Base-by-base conservation (phyloP, 1,284 basidiomycete genomes). In the Boletus semigastroideus region DNA sequence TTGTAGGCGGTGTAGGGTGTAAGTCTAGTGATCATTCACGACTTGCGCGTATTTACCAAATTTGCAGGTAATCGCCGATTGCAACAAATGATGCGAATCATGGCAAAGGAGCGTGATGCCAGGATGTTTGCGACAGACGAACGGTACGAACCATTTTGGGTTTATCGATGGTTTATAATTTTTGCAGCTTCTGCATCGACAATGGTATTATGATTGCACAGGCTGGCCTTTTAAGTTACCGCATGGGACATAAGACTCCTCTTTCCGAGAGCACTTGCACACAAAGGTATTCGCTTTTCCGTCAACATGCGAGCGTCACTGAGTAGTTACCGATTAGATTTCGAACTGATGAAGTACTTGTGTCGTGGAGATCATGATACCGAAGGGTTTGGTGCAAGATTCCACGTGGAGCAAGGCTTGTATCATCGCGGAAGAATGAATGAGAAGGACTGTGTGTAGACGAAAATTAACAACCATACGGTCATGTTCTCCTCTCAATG, bases 131-230 rank as follows among this genome's bases (percentile, higher is more conserved):
- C 94, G 0, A 99, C 93, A 0, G 97, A 99, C 70, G 95, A 98
- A 72, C 80, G 94, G 93, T 92, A 59, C 52, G 78, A 59, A 25
- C 48, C 19, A 5, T 40, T 37, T 33, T 47, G 36, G 10, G 11
- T 41, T 31, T 31, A 37, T 31, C 37, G 27, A 28, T n/a, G 6
- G 11, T 31, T 45, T 37, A 40, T 57, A 17, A 55, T 39, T 41
- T 25, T 55, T 44, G 47, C 42, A 96, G 94, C 50, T 98, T 97
- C 72, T 98, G 96, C 71, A 98, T 99, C 57, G 97, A 99, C 72
- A 99, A 99, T 65, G 97, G 97, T 3, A 96, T 99, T 65, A 99
- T 99, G 97, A 99, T 99, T 52, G 97, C 97, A 1, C 97, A 99
- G 70, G 97, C 97, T 2, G 96, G 96, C 25, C 76, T 99, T 43